Percentiles rank a stretch among this genome's conserved stretches.
Evolutionary conservation across 1,284 basidiomycete genomes (phyloP).

Genomic region (Athelia psychrophila): DNA sequence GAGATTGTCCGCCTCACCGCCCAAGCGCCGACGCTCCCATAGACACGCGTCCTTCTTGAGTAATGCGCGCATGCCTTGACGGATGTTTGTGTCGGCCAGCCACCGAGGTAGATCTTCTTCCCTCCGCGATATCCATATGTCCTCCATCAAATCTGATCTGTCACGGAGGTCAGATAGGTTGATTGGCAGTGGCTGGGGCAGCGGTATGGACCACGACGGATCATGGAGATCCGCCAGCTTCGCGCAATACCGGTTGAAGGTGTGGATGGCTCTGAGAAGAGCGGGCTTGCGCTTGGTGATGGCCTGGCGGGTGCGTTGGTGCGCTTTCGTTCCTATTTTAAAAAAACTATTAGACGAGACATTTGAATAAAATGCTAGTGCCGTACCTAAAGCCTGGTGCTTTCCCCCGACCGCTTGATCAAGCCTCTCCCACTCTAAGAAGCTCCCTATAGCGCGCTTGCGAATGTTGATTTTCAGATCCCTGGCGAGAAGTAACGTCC

Average conservation of each 20-base stretch:
- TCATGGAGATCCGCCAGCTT: conserved; percentile 21
- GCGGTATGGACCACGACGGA: conserved; percentile 23
- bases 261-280: conserved; percentile 24
- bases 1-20: conserved; percentile 22
- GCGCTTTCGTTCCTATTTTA: conserved; percentile 34
- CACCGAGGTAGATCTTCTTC: conserved; percentile 22
- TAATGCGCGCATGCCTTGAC: conserved; percentile 27
- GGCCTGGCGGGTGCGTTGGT: conserved; percentile 31
- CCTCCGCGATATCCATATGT: conserved; percentile 33
- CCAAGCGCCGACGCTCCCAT: conserved; percentile 20
- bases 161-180: conserved; percentile 26
- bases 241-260: conserved; percentile 33
- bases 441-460: conserved; percentile 30
- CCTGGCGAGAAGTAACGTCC: conserved; percentile 24
- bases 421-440: conserved; percentile 36
- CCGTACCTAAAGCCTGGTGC: conserved; percentile 29
- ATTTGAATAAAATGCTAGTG: not conserved
- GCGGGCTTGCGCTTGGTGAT: conserved; percentile 32
- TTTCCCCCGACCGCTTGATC: conserved; percentile 29
- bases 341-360: not conserved
- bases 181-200: conserved; percentile 26
- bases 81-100: conserved; percentile 28
- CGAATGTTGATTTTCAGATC: conserved; percentile 38
- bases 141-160: conserved; percentile 28
- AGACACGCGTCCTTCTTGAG: conserved; percentile 24